Evolutionary conservation across 768 basidiomycete genomes (phyloP), one percentile per base, ranked within the genome.

Genomic region (Termitomyces eurrhizus): DNA sequence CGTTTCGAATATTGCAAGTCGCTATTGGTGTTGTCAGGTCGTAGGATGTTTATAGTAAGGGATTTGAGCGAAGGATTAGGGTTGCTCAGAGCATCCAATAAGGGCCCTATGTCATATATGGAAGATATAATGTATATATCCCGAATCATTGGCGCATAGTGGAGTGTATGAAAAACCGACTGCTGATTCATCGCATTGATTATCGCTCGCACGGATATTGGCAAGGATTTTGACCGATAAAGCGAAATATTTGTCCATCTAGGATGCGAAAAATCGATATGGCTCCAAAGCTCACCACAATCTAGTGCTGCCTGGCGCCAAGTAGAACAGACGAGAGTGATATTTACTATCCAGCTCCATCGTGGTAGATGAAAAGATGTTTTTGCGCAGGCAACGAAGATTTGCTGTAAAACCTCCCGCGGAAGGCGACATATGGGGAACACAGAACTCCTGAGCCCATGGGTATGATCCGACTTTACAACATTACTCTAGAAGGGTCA

Each of bases 181-280:
- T 69, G 65, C 37, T 72, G 67, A 54, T 75, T 77, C 24, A 68
- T 52, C 18, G 69, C 63, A 21, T 68, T 66, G 16, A 77, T 72
- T 36, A 65, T 65, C 1, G 75, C 69, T 33, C 69, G 62, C 24
- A 79, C 65, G 39, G 70, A 71, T 41, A 78, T 62, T 35, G 77
- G 68, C 26, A 69, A 65, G 52, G 66, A 69, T 56, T 72, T 73
- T 13, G 75, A 73, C 29, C 77, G 69, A 29, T 59, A 52, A 32
- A 74, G 64, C 8, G 74, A 73, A 35, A 76, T 52, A 44, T 68
- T 60, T 32, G 67, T 72, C 70, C 72, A 72, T 64, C 59, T 68
- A 6, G 75, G 71, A 63, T 75, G 68, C 2, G 75, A 71, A 56
- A 77, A 79, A 59, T 79, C 78, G 63, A 78, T 67, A 60, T 71